Conservation (phyloP, 1,284 basidiomycete species). For the Golubevia pallescens region DNA sequence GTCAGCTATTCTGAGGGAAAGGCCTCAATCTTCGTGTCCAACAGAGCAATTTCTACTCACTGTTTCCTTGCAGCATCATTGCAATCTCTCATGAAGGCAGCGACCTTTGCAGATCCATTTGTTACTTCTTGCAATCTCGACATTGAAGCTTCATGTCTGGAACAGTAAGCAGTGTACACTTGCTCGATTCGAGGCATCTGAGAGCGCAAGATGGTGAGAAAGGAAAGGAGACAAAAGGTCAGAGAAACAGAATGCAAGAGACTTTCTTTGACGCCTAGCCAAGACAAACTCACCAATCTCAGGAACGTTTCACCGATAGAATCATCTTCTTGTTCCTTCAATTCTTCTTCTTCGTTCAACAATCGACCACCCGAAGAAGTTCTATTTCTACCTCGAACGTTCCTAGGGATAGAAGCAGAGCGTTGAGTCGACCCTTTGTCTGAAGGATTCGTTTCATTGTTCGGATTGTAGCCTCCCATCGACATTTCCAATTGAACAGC, state of each 20-base stretch:
- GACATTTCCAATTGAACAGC: slow-evolving; percentile 65
- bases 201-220: no score
- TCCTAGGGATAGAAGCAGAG: not conserved
- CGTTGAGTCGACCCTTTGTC: slow-evolving; percentile 1
- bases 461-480: slow-evolving; percentile 30
- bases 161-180: slow-evolving; percentile 84
- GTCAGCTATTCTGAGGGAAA: not conserved
- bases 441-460: slow-evolving; percentile 8
- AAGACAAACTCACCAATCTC: slow-evolving; percentile 69
- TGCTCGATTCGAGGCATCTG: slow-evolving; percentile 79
- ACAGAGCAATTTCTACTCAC: slow-evolving; percentile 11
- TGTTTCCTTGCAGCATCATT: slow-evolving; percentile 46
- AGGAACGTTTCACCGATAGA: slow-evolving; percentile 79
- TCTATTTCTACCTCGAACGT: not conserved
- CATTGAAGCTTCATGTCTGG: slow-evolving; percentile 79
- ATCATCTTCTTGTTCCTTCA: slow-evolving; percentile 66
- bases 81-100: slow-evolving; percentile 50
- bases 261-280: no score
- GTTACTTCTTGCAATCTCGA: slow-evolving; percentile 67
- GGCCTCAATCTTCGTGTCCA: not conserved
- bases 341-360: not conserved
- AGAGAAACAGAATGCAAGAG: not conserved
- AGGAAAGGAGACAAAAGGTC: no score
- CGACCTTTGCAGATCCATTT: slow-evolving; percentile 25
- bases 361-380: not conserved